Evolutionary conservation across 106 monocot species (phyloP).

Genomic region (Triglochin maritima): DNA sequence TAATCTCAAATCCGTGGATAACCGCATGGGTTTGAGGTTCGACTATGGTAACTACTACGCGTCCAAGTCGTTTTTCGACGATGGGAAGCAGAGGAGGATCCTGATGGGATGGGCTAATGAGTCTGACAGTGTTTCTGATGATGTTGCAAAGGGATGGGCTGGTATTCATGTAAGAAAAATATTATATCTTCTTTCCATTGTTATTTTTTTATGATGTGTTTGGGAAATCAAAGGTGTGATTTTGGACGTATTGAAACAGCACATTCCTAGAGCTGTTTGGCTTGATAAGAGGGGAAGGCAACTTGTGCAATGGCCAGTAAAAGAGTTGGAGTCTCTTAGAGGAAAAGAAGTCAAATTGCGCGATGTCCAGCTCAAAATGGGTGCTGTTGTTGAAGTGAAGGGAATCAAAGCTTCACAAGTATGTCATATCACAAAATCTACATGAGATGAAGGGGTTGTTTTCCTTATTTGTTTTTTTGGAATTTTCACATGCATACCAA

Average conservation of each 20-base stretch:
- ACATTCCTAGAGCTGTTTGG: conserved; percentile 57
- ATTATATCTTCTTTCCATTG: neutral
- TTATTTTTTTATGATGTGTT: neutral
- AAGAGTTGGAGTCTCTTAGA: conserved; percentile 64
- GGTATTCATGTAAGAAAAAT: conserved; percentile 39
- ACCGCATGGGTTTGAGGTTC: conserved; percentile 43
- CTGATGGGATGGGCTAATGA: conserved; percentile 83
- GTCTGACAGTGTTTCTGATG: conserved; percentile 28
- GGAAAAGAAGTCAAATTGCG: conserved; percentile 18
- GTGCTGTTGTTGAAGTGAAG: conserved; percentile 24
- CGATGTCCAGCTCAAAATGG: conserved; percentile 16
- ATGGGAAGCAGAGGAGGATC: conserved; percentile 40
- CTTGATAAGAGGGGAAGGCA: conserved; percentile 38
- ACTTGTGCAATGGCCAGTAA: conserved; percentile 68
- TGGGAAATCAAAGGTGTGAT: neutral
- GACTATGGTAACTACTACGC: conserved; percentile 82
- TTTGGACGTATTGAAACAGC: conserved; percentile 15
- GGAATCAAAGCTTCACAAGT: conserved; percentile 40
- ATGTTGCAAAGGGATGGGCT: conserved; percentile 59
- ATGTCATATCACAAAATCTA: neutral
- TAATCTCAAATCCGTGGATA: conserved; percentile 28
- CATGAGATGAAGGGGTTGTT: no score
- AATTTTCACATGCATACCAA: no score
- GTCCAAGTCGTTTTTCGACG: conserved; percentile 68
- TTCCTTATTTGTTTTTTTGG: no score